Percentiles rank a stretch among this genome's conserved stretches.
Conservation (phyloP, 73 alveolate species). For the Breviolum minutum region DNA sequence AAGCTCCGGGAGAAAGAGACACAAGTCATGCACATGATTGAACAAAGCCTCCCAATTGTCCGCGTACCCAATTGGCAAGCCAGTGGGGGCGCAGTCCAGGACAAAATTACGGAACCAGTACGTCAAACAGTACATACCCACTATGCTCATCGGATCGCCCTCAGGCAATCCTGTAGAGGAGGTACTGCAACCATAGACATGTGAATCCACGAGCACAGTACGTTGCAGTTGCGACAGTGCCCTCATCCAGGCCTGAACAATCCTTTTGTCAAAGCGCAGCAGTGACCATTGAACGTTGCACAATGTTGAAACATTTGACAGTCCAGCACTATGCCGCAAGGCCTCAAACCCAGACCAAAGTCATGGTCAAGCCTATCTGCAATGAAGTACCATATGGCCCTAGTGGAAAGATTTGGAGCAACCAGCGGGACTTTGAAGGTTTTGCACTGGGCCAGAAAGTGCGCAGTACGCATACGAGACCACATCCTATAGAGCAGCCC, state of each 20-base stretch:
- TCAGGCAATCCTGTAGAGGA: neutral
- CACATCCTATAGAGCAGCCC: too few species aligned
- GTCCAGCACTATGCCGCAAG: neutral
- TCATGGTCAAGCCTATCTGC: neutral
- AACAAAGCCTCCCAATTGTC: neutral
- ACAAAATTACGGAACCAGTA: neutral
- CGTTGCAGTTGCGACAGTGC: neutral
- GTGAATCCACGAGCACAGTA: neutral
- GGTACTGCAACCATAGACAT: neutral
- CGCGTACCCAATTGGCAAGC: neutral
- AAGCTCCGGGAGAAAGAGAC: neutral
- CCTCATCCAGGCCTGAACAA: neutral
- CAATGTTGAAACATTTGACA: neutral
- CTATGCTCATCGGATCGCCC: neutral
- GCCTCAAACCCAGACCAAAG: neutral
- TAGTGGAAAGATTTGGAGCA: neutral
- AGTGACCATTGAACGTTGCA: neutral
- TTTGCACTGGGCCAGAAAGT: neutral
- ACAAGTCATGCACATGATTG: neutral
- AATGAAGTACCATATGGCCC: neutral
- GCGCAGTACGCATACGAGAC: neutral
- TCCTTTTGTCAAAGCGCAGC: neutral
- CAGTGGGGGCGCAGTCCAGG: neutral
- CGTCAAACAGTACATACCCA: neutral
- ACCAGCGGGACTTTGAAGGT: neutral